Conservation (phyloP, 2,329 filamentous ascomycete species). For the Trichoderma sp. region DNA sequence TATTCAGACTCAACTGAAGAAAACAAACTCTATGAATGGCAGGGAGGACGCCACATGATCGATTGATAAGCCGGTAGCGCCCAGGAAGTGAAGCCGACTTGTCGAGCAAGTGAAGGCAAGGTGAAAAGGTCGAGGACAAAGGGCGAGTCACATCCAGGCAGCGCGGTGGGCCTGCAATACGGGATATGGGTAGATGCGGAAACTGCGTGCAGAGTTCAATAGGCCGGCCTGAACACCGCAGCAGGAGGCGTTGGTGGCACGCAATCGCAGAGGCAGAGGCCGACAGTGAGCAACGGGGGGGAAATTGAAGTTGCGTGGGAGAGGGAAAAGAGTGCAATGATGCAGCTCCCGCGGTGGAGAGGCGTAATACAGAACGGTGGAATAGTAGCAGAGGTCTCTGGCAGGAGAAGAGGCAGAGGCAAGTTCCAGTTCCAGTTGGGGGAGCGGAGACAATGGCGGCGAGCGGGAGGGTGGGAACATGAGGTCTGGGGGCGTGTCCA, state of each 20-base stretch:
- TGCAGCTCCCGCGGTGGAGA: conserved; percentile 27
- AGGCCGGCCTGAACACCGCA: conserved; percentile 21
- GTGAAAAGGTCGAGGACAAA: conserved; percentile 19
- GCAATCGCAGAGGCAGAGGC: conserved; percentile 16
- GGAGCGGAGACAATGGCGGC: conserved; percentile 33
- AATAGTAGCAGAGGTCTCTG: background rate
- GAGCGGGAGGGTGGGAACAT: conserved; percentile 28
- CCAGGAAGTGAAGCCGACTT: background rate
- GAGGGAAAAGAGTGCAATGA: conserved; percentile 22
- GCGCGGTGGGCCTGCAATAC: conserved; percentile 26
- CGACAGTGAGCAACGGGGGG: background rate
- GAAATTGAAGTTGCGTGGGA: conserved; percentile 18
- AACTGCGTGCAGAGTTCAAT: conserved; percentile 23
- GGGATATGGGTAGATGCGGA: conserved; percentile 20
- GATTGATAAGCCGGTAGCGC: conserved; percentile 7
- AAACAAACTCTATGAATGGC: conserved; percentile 17
- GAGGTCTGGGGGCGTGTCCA: conserved; percentile 6
- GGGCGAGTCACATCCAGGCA: conserved; percentile 22
- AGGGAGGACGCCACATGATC: conserved; percentile 22
- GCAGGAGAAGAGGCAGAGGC: conserved; percentile 23
- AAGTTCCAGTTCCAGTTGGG: conserved; percentile 27
- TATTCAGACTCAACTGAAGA: conserved; percentile 16
- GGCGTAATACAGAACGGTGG: conserved; percentile 4
- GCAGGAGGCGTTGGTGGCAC: conserved; percentile 15
- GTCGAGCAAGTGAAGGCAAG: conserved; percentile 1